Conservation (phyloP, 2,329 filamentous ascomycete genomes). For the Penicillium olsonii region DNA sequence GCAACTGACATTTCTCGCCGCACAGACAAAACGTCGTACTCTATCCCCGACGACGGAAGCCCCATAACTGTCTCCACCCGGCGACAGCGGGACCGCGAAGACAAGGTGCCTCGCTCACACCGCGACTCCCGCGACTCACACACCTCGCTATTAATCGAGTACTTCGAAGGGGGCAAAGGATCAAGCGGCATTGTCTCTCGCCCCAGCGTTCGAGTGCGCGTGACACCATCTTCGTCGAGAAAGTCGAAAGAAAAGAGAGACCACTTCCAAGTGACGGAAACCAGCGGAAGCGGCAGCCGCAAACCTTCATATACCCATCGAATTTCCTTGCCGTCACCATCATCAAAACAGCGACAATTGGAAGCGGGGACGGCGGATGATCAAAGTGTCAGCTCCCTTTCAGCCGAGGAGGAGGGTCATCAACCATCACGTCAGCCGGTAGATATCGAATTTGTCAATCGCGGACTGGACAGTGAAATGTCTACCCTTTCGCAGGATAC, state of each 20-base stretch:
- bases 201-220: slow-evolving; percentile 77
- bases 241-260: slow-evolving; percentile 65
- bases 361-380: slow-evolving; percentile 55
- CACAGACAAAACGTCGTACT: slow-evolving; percentile 53
- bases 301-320: slow-evolving; percentile 70
- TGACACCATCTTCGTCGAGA: slow-evolving; percentile 72
- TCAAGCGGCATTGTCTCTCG: slow-evolving; percentile 62
- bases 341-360: slow-evolving; percentile 39
- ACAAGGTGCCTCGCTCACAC: slow-evolving; percentile 55
- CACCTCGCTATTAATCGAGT: slow-evolving; percentile 90
- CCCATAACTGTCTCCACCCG: slow-evolving; percentile 86
- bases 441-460: slow-evolving; percentile 81
- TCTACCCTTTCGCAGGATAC: slow-evolving; percentile 59
- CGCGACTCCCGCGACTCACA: slow-evolving; percentile 72
- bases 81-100: slow-evolving; percentile 59
- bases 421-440: slow-evolving; percentile 71
- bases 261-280: slow-evolving; percentile 84
- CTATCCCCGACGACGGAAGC: slow-evolving; percentile 59
- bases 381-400: slow-evolving; percentile 70
- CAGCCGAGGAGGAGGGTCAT: slow-evolving; percentile 77
- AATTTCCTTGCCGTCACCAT: slow-evolving; percentile 60
- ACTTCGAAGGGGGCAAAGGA: slow-evolving; percentile 78
- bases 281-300: slow-evolving; percentile 61
- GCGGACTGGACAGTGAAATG: slow-evolving; percentile 67
- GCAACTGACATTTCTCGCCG: slow-evolving; percentile 53